A percentile compares a stretch with the other conserved stretches of the same genome.
These are phyloP conservation scores for Jatropha multifida DNA, from an alignment of 441 rosid genomes.

Conservation along the genomic window DNA sequence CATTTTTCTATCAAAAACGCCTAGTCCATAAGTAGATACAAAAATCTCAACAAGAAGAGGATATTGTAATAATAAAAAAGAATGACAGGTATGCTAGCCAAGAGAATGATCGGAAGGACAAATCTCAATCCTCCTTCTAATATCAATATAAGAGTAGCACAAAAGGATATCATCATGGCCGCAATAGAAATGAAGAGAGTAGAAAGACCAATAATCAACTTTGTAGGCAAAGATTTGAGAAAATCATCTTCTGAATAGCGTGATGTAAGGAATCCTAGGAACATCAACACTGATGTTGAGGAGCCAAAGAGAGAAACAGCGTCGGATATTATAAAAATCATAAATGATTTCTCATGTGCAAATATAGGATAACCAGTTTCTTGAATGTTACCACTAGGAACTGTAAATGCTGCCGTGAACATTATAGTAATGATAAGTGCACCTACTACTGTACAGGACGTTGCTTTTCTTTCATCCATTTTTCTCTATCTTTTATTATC, in stretches of 20 bases:
- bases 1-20: constrained; percentile 6
- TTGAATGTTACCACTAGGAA: constrained; percentile 14
- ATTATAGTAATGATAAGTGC: constrained; percentile 20
- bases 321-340: constrained; percentile 7
- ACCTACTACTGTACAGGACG: constrained; percentile 15
- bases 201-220: constrained; percentile 15
- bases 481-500: constrained; percentile 2
- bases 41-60: constrained; percentile 16
- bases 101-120: background rate
- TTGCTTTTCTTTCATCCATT: constrained; percentile 25
- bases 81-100: constrained; percentile 10
- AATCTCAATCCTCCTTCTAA: background rate
- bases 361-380: background rate
- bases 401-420: constrained; percentile 23
- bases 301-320: constrained; percentile 19
- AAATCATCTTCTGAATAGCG: constrained; percentile 22
- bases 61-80: constrained; percentile 10
- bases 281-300: constrained; percentile 3
- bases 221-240: constrained; percentile 17
- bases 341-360: background rate
- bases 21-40: background rate
- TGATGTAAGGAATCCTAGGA: constrained; percentile 8
- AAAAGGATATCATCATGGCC: constrained; percentile 22
- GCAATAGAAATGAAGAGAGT: constrained; percentile 23
- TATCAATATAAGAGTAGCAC: constrained; percentile 11